These are phyloP conservation scores for Phyllostachys edulis DNA, from an alignment of 176 grass and related monocot species.

Conservation along the genomic window DNA sequence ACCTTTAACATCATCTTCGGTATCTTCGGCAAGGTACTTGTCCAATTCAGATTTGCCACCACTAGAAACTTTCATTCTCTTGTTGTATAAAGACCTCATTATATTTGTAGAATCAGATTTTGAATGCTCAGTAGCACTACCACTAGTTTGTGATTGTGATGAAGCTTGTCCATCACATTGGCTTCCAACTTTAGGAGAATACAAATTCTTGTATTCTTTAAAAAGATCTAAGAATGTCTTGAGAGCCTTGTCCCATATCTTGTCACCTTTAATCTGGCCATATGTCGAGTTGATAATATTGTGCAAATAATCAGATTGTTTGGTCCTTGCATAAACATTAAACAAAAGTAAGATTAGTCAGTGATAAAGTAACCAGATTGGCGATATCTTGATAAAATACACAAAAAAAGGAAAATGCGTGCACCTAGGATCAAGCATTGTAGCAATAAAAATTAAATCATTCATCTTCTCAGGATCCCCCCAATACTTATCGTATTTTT, in stretches of 20 bases:
- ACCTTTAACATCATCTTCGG: too few species aligned
- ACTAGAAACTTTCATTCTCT: too few species aligned
- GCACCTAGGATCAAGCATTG: not conserved
- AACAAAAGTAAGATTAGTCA: not conserved
- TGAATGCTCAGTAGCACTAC: not conserved
- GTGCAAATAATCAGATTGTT: not conserved
- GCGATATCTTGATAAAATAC: not conserved
- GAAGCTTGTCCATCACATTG: not conserved
- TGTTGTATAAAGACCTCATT: not conserved
- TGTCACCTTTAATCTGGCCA: not conserved
- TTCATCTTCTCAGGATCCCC: constrained; percentile 5
- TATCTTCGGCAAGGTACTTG: too few species aligned
- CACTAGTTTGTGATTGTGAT: not conserved
- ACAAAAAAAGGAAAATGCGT: not conserved
- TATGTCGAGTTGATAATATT: not conserved
- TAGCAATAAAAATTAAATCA: not conserved
- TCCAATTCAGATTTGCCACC: too few species aligned
- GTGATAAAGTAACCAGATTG: not conserved
- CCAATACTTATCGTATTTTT: too few species aligned
- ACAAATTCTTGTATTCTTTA: not conserved
- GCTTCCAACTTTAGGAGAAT: not conserved
- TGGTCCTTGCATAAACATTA: not conserved
- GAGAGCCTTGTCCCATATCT: not conserved
- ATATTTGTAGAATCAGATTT: not conserved
- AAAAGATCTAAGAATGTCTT: not conserved